Evolutionary conservation across 345 rosid genomes (phyloP), one percentile per base, ranked within the genome.

Genomic region (Pelargonium nanum): DNA sequence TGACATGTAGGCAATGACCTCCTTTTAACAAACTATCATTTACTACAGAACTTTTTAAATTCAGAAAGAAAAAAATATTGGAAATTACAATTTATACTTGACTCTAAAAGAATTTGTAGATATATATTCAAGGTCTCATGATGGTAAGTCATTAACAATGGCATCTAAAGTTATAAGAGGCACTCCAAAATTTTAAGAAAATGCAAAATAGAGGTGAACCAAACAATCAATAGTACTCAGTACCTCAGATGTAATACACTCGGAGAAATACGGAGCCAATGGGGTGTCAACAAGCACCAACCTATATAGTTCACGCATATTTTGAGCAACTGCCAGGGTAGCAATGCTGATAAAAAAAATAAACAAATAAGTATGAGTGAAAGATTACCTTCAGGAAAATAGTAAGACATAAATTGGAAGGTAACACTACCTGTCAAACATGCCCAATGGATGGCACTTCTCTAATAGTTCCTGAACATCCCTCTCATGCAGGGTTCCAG

Each of bases 251-350:
- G 99, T 90, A 63, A 93, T 78, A 71, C 99, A 93, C 71, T 93
- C 97, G 22, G 99, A 93, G 71, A 93, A 93, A 64, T 93, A 93
- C 1, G 99, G 99, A 72, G 99, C 99, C 44, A 93, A 68, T 20
- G 99, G 99, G 30, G 99, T 93, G 72, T 93, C 99, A 55, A 93
- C 95, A 75, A 93, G 99, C 68, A 93, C 99, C 84, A 93, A 75
- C 59, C 99, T 77, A 26, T 93, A 93, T 53, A 93, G 99, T 76
- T 93, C 99, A 30, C 99, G 68, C 97, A 93, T 90, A 67, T 93
- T 93, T 77, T 90, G 99, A 69, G 99, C 99, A 74, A 93, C 97
- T 7, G 97, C 99, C 68, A 93, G 68, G 60, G 97, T 87, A 19
- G 99, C 99, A 79, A 93, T 93, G 74, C 99, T 40, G 48, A 40